Base-by-base conservation (phyloP, 2,329 filamentous ascomycete genomes). In the Fusarium sulawesiense region DNA sequence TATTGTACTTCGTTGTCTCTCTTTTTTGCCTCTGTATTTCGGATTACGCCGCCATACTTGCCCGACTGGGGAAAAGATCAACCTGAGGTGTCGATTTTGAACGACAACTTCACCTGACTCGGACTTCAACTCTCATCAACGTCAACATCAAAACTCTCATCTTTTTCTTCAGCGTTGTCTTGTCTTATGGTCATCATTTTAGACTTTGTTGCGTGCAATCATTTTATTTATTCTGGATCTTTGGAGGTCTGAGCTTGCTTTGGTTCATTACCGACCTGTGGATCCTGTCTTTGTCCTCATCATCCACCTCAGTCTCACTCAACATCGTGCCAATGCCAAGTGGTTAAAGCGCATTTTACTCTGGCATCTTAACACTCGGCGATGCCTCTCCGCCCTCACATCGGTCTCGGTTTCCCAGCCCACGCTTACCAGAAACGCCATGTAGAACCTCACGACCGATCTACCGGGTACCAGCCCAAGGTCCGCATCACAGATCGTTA, bases 401-500 rank as follows among this genome's bases (percentile, higher is more conserved):
- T 76, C 66, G 74, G 72, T 62, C 66, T 74, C 55, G 70, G 65
- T 55, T 74, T 75, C 42, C 73, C 70, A 66, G 53, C 72, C 72
- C 75, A 64, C 34, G 68, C 75, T 76, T 73, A 74, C 67, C 78
- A 84, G 78, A 73, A 74, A 54, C 73, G 64, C 41, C 60, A 69
- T 70, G 62, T 78, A 89, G 87, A 89, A 78, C 81, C 84, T 34
- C 79, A 81, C 56, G 87, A 89, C 74, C 83, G 86, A 63, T 83
- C 83, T 40, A 77, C 85, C 14, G 81, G 82, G 16, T 92, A 91
- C 77, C 88, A 89, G 77, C 89, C 88, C 78, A 97, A 97, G 81
- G 92, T 96, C 69, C 91, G 93, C 68, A 93, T 98, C 61, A 91
- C 92, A 64, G 95, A 98, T 80, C 92, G 92, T 73, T 99, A 98